These are phyloP conservation scores for Mortierella sp. DNA, from an alignment of 371 early-diverging fungal genomes.

Conservation along the genomic window DNA sequence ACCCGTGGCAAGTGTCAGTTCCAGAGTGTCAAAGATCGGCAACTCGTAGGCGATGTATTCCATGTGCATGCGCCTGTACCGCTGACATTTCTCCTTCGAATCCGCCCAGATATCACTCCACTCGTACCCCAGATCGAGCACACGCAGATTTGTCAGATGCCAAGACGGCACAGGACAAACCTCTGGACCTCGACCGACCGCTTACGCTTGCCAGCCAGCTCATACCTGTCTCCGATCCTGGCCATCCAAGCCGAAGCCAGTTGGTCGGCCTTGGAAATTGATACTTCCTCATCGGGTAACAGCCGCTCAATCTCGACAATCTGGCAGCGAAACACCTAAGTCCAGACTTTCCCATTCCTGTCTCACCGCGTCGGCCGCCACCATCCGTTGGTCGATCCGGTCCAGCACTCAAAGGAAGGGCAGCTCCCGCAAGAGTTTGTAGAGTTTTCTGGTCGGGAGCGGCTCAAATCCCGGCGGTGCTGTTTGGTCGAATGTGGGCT, in stretches of 20 bases:
- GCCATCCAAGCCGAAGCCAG: not conserved
- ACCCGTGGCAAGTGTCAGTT: conserved; percentile 5
- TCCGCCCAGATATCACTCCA: not conserved
- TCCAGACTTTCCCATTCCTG: too few relatives aligned
- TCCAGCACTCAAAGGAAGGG: not conserved
- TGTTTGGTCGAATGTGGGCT: not conserved
- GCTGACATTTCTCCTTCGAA: not conserved
- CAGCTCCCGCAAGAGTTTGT: not conserved
- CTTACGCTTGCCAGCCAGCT: not conserved
- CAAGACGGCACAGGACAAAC: conserved; percentile 8
- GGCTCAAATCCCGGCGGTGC: not conserved
- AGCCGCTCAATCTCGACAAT: conserved; percentile 10
- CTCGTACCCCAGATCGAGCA: conserved; percentile 15
- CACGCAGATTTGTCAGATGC: conserved; percentile 1
- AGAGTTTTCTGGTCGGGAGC: not conserved
- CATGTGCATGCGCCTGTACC: not conserved
- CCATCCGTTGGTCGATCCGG: not conserved
- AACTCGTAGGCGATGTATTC: not conserved
- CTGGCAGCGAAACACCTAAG: conserved; percentile 15
- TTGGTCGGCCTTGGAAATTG: not conserved
- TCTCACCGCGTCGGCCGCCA: not conserved
- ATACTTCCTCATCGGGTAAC: not conserved
- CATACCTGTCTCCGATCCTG: too few relatives aligned
- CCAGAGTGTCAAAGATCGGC: not conserved
- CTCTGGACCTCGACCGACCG: not conserved